A percentile compares a stretch with the other conserved stretches of the same genome.
Evolutionary conservation across 129 eudicot species (phyloP).

Genomic region (Cynara cardunculus): DNA sequence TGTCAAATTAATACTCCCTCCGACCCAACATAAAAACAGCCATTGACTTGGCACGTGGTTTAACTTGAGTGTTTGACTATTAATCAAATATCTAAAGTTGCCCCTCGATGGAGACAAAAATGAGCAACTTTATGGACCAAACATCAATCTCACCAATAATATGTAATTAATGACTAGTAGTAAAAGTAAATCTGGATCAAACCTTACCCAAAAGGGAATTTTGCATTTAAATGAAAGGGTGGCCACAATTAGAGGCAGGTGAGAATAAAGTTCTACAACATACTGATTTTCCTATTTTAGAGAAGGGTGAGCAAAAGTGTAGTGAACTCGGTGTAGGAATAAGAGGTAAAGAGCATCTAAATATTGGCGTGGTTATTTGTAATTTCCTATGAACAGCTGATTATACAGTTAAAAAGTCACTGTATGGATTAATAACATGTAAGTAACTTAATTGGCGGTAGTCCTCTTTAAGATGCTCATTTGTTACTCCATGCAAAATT

Average conservation of each 20-base stretch:
- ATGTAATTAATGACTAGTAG: background rate
- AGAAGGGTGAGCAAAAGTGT: background rate
- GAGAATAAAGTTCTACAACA: background rate
- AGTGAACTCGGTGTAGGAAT: background rate
- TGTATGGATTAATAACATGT: background rate
- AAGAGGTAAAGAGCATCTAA: background rate
- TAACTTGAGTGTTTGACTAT: background rate
- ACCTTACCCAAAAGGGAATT: background rate
- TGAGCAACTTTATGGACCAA: background rate
- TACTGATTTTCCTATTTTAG: background rate
- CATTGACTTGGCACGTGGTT: background rate
- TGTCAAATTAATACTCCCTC: background rate
- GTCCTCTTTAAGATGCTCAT: background rate
- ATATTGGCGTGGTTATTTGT: background rate
- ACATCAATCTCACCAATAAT: background rate
- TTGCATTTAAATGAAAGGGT: background rate
- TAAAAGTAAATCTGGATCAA: no score
- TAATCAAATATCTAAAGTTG: background rate
- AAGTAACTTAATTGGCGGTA: background rate
- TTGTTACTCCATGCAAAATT: background rate
- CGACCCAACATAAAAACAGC: background rate
- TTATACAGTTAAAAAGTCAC: background rate
- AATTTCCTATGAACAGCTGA: background rate
- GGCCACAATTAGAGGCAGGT: background rate
- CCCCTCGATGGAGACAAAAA: background rate